A percentile compares a stretch with the other conserved stretches of the same genome.
Conservation (phyloP, 2,329 filamentous ascomycete species). For the Fusarium ambrosium region DNA sequence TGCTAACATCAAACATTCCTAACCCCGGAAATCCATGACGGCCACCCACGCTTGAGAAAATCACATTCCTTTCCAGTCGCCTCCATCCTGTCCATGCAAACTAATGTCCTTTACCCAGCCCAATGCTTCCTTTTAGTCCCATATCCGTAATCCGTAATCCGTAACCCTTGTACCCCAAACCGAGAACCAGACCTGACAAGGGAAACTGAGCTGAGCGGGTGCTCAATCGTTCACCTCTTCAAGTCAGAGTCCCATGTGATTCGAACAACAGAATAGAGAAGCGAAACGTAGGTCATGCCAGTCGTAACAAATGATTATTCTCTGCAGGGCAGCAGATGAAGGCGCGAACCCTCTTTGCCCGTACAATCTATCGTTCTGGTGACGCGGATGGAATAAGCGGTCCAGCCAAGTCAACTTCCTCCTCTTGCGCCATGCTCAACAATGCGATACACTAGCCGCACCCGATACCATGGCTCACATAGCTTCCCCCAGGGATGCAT, state of each 20-base stretch:
- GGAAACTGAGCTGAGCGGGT: background rate
- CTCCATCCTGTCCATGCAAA: background rate
- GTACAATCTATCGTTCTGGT: slow-evolving; percentile 55
- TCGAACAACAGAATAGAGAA: slow-evolving; percentile 13
- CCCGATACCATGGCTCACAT: slow-evolving; percentile 28
- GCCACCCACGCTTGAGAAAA: slow-evolving; percentile 9
- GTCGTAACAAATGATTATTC: slow-evolving; percentile 50
- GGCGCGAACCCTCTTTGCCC: slow-evolving; percentile 55
- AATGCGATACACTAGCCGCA: slow-evolving; percentile 41
- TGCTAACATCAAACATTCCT: slow-evolving; percentile 8
- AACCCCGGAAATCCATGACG: background rate
- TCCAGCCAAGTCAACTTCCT: slow-evolving; percentile 39
- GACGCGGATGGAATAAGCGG: slow-evolving; percentile 40
- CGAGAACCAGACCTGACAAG: background rate
- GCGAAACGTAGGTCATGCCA: slow-evolving; percentile 45
- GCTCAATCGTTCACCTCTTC: background rate
- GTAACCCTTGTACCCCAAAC: background rate
- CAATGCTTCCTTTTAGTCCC: background rate
- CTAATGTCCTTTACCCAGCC: slow-evolving; percentile 11
- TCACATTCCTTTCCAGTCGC: slow-evolving; percentile 9
- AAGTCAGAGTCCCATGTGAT: slow-evolving; percentile 5
- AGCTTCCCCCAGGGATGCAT: slow-evolving; percentile 47
- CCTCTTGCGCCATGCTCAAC: slow-evolving; percentile 46
- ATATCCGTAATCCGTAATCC: background rate
- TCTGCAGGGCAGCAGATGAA: slow-evolving; percentile 48